These are phyloP conservation scores for Eucalyptus decipiens DNA, from an alignment of 345 rosid species.

Conservation along the genomic window DNA sequence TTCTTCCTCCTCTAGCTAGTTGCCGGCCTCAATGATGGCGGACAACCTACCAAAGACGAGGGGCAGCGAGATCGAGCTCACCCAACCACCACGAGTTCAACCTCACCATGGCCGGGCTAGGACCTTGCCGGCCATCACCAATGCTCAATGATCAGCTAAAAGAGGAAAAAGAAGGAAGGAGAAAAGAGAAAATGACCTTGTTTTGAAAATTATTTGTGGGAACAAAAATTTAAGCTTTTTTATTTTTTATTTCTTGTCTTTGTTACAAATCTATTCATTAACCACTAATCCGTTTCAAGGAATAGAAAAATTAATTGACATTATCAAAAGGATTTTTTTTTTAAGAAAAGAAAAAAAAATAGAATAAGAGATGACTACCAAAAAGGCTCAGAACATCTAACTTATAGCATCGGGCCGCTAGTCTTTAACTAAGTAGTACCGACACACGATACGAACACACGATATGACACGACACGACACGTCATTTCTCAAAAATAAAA, in stretches of 20 bases:
- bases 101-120: neutral
- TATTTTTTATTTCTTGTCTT: too few species aligned
- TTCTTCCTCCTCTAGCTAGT: neutral
- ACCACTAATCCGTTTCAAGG: fast-evolving
- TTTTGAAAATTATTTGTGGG: neutral
- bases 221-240: neutral
- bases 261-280: too few species aligned
- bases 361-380: too few species aligned
- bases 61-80: fast-evolving
- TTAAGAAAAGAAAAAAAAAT: fast-evolving
- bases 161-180: neutral
- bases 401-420: neutral
- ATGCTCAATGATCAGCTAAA: neutral
- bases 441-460: too few species aligned
- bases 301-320: too few species aligned
- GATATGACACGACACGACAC: too few species aligned
- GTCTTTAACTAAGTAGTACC: neutral
- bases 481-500: too few species aligned
- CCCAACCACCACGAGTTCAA: neutral
- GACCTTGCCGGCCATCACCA: neutral
- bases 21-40: fast-evolving
- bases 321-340: fast-evolving
- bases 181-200: neutral
- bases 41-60: fast-evolving
- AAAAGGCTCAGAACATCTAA: fast-evolving